Evolutionary conservation across 2,329 filamentous ascomycete genomes (phyloP), one percentile per base, ranked within the genome.

Genomic region (Pseudogymnoascus sp.): DNA sequence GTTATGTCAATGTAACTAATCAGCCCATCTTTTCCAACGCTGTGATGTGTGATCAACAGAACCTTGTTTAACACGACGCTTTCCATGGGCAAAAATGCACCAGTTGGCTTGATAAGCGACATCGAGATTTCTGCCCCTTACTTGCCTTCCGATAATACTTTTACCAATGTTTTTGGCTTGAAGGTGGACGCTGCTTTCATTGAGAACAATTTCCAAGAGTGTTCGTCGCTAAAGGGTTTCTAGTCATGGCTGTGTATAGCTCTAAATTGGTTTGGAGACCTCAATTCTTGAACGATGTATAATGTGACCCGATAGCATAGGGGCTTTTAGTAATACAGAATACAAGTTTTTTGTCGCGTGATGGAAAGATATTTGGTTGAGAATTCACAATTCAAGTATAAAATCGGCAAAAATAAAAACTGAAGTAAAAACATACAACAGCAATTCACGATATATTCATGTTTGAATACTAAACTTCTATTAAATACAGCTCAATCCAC

Each of bases 1-100:
- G 65, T 22, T 67, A 64, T 36, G 68, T 69, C 20, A 82, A 82
- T 67, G 71, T 81, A 50, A 82, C 81, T 2, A 84, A 84, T 66
- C 81, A 84, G 68, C 79, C 80, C 1, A 73, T 72, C 4, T 80
- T 80, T 63, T 74, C 72, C 8, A 71, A 77, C 58, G 71, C 71
- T 8, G 68, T 70, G 43, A 65, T 68, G 0, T 81, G 78, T 68
- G 77, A 80, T 58, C 74, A 77, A 35, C 76, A 78, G 69, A 70
- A 70, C 76, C 11, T 62, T 79, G 9, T 81, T 77, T 69, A 76
- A 80, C 63, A 79, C 79, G 0, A 71, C 73, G 1, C 68, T 80
- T 2, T 75, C 77, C 0, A 69, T 70, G 0, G 68, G 66, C 1
- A 63, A 65, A 0, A 71, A 73, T 28, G 58, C 62, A 0, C 73